Evolutionary conservation across 1,284 basidiomycete genomes (phyloP), one percentile per base, ranked within the genome.

Genomic region (Cryptococcus floricola): DNA sequence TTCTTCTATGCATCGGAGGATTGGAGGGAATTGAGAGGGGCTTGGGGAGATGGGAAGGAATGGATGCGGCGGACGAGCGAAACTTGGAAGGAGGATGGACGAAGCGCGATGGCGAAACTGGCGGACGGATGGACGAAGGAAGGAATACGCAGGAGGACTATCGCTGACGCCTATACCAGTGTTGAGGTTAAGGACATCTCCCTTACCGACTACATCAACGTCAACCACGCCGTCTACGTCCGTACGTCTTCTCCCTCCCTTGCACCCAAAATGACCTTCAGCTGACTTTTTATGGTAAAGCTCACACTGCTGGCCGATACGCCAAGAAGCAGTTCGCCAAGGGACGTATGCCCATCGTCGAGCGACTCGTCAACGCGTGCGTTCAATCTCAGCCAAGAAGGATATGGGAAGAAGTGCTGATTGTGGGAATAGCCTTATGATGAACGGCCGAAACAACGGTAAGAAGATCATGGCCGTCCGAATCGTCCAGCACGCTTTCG

Each of bases 241-340:
- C 91, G 71, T 74, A 62, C 70, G 71, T 74, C 38, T 23, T 23
- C 23, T 23, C 2, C 2, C 2, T 23, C 37, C 51, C 31, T 25
- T n/a, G 41, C 42, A 48, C 52, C 37, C 19, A 19, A 19, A 19
- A 19, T 19, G 52, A 37, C 49, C n/a, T 50, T 53, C 37, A 47
- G 39, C 55, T 66, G 56, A 62, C 55, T 45, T 45, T 46, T 28
- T 23, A 23, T 23, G 31, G n/a, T 34, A 5, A 47, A 74, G 70
- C 95, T 61, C 95, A 98, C 85, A 98, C 96, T 62, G 94, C 95
- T 69, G 96, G 96, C 69, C 92, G 96, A 80, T 98, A 98, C 80
- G 91, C 94, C 77, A 93, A 93, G 85, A 98, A 98, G 84, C 93
- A 97, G 80, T 99, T 99, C 88, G 96, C 95, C 85, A 99, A 99